Conservation (phyloP, 139 green algal genomes). For the Astrephomene gubernaculifera region DNA sequence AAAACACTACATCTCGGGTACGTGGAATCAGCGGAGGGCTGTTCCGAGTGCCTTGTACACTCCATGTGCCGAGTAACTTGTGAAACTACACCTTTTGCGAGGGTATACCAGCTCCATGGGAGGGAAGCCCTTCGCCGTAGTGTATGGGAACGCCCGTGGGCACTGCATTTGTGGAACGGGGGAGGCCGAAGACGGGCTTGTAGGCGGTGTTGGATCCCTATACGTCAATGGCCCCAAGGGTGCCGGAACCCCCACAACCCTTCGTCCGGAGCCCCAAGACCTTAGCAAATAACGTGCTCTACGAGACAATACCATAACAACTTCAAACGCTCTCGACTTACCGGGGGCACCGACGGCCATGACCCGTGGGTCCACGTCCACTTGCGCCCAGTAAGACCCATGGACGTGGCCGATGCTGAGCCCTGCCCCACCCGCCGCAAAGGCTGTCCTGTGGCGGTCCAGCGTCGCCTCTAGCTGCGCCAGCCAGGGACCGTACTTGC, state of each 20-base stretch:
- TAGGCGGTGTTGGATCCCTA: neutral
- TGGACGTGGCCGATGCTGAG: slow-evolving; percentile 8
- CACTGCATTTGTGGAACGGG: too few relatives aligned
- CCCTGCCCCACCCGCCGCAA: neutral
- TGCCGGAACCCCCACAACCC: neutral
- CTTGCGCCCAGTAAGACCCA: slow-evolving; percentile 15
- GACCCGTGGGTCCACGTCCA: slow-evolving; percentile 8
- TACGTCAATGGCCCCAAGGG: neutral
- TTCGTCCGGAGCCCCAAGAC: neutral
- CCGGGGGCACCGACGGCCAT: slow-evolving; percentile 27
- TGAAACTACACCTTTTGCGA: neutral
- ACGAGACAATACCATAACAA: neutral
- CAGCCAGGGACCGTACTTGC: slow-evolving; percentile 18
- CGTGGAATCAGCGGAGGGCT: too few relatives aligned
- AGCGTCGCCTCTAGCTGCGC: slow-evolving; percentile 6
- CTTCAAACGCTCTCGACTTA: neutral
- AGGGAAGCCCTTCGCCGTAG: too few relatives aligned
- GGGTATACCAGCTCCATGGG: neutral
- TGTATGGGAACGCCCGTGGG: neutral
- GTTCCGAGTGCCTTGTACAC: too few relatives aligned
- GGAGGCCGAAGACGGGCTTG: too few relatives aligned
- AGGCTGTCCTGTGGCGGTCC: neutral
- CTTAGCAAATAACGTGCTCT: neutral
- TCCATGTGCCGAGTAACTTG: too few relatives aligned
- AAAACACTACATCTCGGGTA: too few relatives aligned